phyloP scores from a whole-genome alignment of 2,329 filamentous ascomycete genomes.

The Monosporascus cannonballus region DNA sequence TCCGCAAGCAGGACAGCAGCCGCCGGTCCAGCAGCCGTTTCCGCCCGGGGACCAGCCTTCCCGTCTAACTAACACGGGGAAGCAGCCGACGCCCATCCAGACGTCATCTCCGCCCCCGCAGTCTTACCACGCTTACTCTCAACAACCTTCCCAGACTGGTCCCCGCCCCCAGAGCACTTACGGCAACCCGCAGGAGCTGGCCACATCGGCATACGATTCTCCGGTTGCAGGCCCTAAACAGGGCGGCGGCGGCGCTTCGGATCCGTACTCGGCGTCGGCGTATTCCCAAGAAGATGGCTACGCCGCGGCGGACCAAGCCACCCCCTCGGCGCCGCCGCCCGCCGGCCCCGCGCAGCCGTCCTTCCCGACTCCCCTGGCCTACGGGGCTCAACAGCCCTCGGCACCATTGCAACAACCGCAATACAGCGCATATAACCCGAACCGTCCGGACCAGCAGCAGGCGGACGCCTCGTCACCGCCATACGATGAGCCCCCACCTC shows the following conservation, averaged over 20 bases:
- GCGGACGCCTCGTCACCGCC: conserved; percentile 24
- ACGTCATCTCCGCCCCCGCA: conserved; percentile 46
- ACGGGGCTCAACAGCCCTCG: conserved; percentile 14
- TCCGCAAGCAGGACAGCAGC: conserved; percentile 14
- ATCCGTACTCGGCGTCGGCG: conserved; percentile 39
- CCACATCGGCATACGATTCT: conserved; percentile 72
- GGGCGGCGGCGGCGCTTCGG: conserved; percentile 27
- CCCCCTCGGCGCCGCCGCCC: conserved; percentile 23
- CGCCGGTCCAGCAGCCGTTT: conserved; percentile 38
- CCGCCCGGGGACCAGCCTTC: conserved; percentile 47
- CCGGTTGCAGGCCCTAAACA: conserved; percentile 52
- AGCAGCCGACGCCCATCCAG: conserved; percentile 44
- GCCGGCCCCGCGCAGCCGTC: conserved; percentile 15
- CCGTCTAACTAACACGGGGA: conserved; percentile 39
- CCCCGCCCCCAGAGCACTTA: conserved; percentile 63
- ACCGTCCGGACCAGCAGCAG: conserved; percentile 16
- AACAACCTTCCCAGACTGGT: conserved; percentile 34
- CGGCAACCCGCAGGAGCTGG: conserved; percentile 69
- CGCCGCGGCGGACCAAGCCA: conserved; percentile 19
- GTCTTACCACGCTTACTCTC: conserved; percentile 44
- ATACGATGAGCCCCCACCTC: conserved; percentile 18
- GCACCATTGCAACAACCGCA: conserved; percentile 23
- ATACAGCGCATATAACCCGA: conserved; percentile 30
- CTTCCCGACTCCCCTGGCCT: conserved; percentile 18
- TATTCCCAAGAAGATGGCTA: conserved; percentile 44